Conservation (phyloP, 257 asterid species). For the Lycium ferocissimum region DNA sequence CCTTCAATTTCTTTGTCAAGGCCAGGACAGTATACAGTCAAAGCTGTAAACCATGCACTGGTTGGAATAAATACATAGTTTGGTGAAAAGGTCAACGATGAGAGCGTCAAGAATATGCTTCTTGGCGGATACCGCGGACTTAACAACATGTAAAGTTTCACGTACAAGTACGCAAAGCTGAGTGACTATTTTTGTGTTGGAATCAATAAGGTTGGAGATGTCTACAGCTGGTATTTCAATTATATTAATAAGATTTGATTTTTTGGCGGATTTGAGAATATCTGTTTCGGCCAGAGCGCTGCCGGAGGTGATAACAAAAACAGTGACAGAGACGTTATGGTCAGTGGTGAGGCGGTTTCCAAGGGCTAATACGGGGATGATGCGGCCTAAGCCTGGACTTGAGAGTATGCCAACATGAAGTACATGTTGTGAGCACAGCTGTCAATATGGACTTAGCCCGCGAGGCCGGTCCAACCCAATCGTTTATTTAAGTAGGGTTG, state of each 20-base stretch:
- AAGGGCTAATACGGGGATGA: constrained; percentile 58
- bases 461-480: no score
- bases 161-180: constrained; percentile 53
- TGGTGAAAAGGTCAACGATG: constrained; percentile 60
- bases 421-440: no score
- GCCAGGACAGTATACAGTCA: constrained; percentile 50
- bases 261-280: constrained; percentile 38
- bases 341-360: constrained; percentile 62
- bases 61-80: constrained; percentile 54
- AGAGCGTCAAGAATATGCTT: constrained; percentile 56
- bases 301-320: constrained; percentile 46
- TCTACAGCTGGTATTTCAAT: constrained; percentile 53
- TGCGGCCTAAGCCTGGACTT: constrained; percentile 82
- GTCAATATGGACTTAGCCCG: no score
- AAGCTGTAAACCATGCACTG: constrained; percentile 65
- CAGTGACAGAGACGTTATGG: constrained; percentile 51
- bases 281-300: constrained; percentile 46
- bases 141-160: constrained; percentile 49
- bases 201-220: constrained; percentile 50
- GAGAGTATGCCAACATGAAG: constrained; percentile 60
- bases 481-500: no score
- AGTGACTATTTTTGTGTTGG: constrained; percentile 50
- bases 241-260: constrained; percentile 30
- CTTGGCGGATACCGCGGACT: constrained; percentile 51
- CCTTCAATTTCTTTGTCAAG: constrained; percentile 58